phyloP scores from a whole-genome alignment of 805 yeast species.

The Lachancea cidri region DNA sequence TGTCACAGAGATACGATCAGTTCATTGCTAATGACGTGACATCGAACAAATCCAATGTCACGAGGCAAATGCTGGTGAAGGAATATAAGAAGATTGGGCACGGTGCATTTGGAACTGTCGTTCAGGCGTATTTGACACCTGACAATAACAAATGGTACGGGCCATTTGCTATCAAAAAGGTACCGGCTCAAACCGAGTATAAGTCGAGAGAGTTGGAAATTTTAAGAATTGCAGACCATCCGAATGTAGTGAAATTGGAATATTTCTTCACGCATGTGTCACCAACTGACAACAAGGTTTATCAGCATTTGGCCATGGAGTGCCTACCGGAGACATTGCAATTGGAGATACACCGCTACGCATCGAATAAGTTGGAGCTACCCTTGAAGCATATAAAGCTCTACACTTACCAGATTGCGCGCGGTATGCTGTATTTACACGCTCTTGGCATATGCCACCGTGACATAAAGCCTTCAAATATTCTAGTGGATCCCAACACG shows the following conservation, averaged over 20 bases:
- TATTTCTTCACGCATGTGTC: conserved; percentile 67
- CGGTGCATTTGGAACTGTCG: conserved; percentile 84
- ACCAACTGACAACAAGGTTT: conserved; percentile 56
- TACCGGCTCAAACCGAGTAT: conserved; percentile 83
- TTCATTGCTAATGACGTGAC: conserved; percentile 57
- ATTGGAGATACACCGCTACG: conserved; percentile 65
- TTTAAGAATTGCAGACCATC: conserved; percentile 69
- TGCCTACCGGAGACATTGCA: conserved; percentile 79
- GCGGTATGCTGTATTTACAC: conserved; percentile 80
- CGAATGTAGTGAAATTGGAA: conserved; percentile 66
- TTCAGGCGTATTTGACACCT: conserved; percentile 55
- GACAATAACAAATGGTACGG: conserved; percentile 55
- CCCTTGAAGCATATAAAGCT: conserved; percentile 73
- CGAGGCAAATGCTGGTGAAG: conserved; percentile 59
- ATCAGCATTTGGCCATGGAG: conserved; percentile 83
- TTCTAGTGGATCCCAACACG: conserved; percentile 64
- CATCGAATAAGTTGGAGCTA: conserved; percentile 52
- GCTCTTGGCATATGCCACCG: conserved; percentile 78
- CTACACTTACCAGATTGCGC: conserved; percentile 71
- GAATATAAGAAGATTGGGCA: conserved; percentile 76
- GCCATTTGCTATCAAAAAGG: conserved; percentile 79
- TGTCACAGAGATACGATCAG: conserved; percentile 30
- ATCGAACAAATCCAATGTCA: conserved; percentile 48
- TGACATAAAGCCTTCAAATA: conserved; percentile 80
- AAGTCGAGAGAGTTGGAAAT: conserved; percentile 78